phyloP scores from a whole-genome alignment of 2,329 filamentous ascomycete genomes.

The Fusarium clavum region DNA sequence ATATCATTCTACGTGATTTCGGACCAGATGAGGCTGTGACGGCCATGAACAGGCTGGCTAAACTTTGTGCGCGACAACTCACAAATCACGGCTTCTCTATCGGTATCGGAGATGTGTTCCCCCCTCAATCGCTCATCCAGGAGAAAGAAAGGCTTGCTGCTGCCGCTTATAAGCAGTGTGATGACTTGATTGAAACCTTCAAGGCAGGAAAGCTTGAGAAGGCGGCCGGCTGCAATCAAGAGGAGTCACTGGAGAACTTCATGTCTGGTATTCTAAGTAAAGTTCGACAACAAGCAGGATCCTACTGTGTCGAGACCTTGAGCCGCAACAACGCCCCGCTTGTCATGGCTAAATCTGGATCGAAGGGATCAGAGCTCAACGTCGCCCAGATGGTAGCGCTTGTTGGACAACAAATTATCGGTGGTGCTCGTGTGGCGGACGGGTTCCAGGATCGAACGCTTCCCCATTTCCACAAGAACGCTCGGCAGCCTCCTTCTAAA shows the following conservation, averaged over 20 bases:
- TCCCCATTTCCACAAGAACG: slow-evolving; percentile 95
- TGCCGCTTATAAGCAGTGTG: slow-evolving; percentile 82
- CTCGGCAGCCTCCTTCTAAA: slow-evolving; percentile 91
- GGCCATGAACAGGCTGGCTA: slow-evolving; percentile 94
- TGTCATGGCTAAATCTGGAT: slow-evolving; percentile 97
- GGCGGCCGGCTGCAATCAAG: slow-evolving; percentile 88
- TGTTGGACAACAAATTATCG: slow-evolving; percentile 98
- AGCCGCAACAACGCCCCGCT: slow-evolving; percentile 93
- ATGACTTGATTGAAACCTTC: slow-evolving; percentile 84
- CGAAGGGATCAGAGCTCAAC: slow-evolving; percentile 97
- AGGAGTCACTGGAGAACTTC: slow-evolving; percentile 89
- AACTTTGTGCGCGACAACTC: slow-evolving; percentile 87
- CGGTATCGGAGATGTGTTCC: slow-evolving; percentile 93
- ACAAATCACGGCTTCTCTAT: slow-evolving; percentile 96
- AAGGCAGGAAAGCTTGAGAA: slow-evolving; percentile 85
- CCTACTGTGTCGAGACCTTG: slow-evolving; percentile 88
- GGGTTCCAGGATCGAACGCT: slow-evolving; percentile 96
- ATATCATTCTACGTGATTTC: slow-evolving; percentile 94
- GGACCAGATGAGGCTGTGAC: slow-evolving; percentile 88
- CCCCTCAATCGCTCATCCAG: slow-evolving; percentile 74
- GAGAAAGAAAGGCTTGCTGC: slow-evolving; percentile 82
- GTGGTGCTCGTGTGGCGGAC: slow-evolving; percentile 89
- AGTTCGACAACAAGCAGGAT: slow-evolving; percentile 90
- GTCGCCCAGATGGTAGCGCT: slow-evolving; percentile 98
- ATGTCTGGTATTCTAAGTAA: slow-evolving; percentile 93